Evolutionary conservation across 306 rosid species (phyloP).

Genomic region (Cicer judaicum): DNA sequence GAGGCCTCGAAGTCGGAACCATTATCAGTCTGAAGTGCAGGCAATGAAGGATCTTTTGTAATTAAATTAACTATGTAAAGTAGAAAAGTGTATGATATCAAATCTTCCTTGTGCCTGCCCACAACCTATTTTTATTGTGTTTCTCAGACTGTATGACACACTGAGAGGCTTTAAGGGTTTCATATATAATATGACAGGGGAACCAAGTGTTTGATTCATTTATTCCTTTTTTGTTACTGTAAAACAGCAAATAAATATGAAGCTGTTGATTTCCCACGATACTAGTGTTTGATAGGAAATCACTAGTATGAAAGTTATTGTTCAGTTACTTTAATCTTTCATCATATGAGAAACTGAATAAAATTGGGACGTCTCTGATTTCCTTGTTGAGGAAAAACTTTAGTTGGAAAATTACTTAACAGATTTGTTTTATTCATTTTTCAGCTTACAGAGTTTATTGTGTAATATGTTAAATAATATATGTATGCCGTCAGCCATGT

Average conservation of each 20-base stretch:
- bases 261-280: not conserved
- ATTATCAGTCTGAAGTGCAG: constrained; percentile 9
- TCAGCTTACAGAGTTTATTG: not conserved
- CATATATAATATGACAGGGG: not conserved
- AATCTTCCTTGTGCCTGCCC: not conserved
- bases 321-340: not conserved
- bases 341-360: constrained; percentile 2
- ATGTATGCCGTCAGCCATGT: too few species aligned
- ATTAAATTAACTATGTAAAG: constrained; percentile 7
- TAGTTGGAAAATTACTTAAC: not conserved
- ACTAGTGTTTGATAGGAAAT: constrained; percentile 24
- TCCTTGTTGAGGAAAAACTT: not conserved
- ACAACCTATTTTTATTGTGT: not conserved
- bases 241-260: constrained; percentile 2
- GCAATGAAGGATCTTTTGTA: constrained; percentile 22
- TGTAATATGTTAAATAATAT: too few species aligned
- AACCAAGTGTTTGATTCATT: not conserved
- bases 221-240: constrained; percentile 11
- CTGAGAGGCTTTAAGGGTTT: not conserved
- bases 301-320: constrained; percentile 12
- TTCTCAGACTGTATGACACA: not conserved
- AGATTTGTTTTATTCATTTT: not conserved
- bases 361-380: not conserved
- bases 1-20: constrained; percentile 2
- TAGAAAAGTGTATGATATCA: constrained; percentile 8